Percentiles rank a stretch among this genome's conserved stretches.
Conservation (phyloP, 169 alveolate species). For the Plasmodium knowlesi region DNA sequence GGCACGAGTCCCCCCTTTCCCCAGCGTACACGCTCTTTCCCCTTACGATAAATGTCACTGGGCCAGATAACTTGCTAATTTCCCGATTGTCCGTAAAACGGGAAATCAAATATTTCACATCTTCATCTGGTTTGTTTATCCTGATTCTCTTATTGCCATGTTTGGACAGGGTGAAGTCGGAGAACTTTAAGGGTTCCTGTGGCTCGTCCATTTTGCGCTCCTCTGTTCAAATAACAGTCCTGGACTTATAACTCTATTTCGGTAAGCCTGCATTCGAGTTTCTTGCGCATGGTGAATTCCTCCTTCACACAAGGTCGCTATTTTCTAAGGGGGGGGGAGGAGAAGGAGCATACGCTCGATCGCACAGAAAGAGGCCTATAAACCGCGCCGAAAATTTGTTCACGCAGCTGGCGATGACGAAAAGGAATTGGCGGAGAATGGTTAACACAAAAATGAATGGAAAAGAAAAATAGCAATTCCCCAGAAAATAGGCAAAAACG, state of each 20-base stretch:
- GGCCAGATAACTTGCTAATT: constrained; percentile 19
- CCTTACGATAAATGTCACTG: constrained; percentile 72
- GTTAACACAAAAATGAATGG: neutral
- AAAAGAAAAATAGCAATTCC: neutral
- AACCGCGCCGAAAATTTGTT: neutral
- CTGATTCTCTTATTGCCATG: constrained; percentile 54
- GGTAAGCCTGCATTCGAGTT: neutral
- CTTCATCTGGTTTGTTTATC: constrained; percentile 42
- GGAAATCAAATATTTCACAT: constrained; percentile 46
- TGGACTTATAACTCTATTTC: neutral
- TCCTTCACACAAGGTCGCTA: neutral
- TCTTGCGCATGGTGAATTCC: neutral
- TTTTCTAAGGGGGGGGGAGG: neutral
- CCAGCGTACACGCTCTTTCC: neutral
- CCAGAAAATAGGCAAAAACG: neutral
- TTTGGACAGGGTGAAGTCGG: constrained; percentile 64
- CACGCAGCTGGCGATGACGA: neutral
- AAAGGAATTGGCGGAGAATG: neutral
- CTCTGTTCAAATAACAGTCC: neutral
- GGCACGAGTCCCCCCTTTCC: neutral
- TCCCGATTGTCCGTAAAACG: constrained; percentile 65
- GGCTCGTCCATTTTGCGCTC: constrained; percentile 44
- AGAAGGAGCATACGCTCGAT: neutral
- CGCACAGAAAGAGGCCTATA: neutral
- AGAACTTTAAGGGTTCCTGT: constrained; percentile 33